Evolutionary conservation across 73 alveolate genomes (phyloP).

Genomic region (Paramecium caudatum): DNA sequence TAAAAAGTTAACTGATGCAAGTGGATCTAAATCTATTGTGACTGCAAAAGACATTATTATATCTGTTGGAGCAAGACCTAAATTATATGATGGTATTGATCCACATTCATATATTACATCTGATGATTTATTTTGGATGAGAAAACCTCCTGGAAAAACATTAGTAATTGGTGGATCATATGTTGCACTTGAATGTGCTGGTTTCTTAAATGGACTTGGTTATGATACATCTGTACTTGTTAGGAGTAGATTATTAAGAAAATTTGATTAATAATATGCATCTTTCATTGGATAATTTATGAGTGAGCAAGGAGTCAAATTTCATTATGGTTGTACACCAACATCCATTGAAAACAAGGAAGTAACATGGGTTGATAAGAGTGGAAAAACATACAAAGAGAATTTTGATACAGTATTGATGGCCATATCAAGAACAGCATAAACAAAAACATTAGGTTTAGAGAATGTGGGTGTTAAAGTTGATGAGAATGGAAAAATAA

Average conservation of each 20-base stretch:
- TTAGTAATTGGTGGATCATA: conserved; percentile 95
- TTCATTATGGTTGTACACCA: conserved; percentile 78
- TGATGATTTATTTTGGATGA: conserved; percentile 92
- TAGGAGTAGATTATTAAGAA: conserved; percentile 96
- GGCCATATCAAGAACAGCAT: conserved; percentile 96
- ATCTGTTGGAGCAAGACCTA: conserved; percentile 90
- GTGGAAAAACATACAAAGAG: conserved; percentile 63
- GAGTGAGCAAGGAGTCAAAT: conserved; percentile 91
- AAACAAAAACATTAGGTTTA: conserved; percentile 85
- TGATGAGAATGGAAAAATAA: conserved; percentile 84
- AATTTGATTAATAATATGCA: conserved; percentile 98
- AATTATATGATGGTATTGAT: conserved; percentile 80
- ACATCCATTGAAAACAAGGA: background rate
- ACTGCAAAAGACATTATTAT: conserved; percentile 85
- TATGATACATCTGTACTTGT: conserved; percentile 95
- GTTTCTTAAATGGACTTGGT: conserved; percentile 88
- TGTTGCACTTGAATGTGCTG: conserved; percentile 97
- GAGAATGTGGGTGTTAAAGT: conserved; percentile 89
- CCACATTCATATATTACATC: conserved; percentile 84
- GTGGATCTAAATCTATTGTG: conserved; percentile 70
- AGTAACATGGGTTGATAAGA: conserved; percentile 36
- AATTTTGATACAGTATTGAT: conserved; percentile 93
- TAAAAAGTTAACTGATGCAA: conserved; percentile 64
- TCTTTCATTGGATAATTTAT: conserved; percentile 89
- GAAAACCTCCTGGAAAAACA: conserved; percentile 94